Percentiles rank a stretch among this genome's conserved stretches.
These are phyloP conservation scores for Aspergillus pseudoterreus DNA, from an alignment of 2,329 filamentous ascomycete species.

Conservation along the genomic window DNA sequence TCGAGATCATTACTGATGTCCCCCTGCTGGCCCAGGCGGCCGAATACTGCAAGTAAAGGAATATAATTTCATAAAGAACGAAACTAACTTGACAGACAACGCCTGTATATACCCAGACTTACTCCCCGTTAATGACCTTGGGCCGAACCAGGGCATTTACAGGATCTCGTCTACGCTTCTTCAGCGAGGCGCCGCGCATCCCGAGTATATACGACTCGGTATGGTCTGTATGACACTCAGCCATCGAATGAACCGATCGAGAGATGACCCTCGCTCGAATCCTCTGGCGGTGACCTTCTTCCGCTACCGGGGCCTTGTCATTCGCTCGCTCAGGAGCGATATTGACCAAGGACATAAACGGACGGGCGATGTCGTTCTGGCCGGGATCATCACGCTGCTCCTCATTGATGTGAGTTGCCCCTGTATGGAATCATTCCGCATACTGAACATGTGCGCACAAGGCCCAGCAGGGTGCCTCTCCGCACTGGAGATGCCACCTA, in stretches of 20 bases:
- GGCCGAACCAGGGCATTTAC: too few relatives aligned
- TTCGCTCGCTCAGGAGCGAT: conserved; percentile 29
- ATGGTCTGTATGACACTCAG: conserved; percentile 31
- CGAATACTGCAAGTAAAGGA: conserved; percentile 27
- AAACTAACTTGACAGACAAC: conserved; percentile 21
- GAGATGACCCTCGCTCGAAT: conserved; percentile 11
- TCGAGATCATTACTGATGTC: conserved; percentile 10
- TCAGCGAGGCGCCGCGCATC: conserved; percentile 4
- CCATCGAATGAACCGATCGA: conserved; percentile 30
- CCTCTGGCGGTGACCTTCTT: conserved; percentile 24
- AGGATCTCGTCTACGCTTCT: too few relatives aligned
- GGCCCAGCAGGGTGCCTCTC: conserved; percentile 21
- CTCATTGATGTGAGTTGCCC: conserved; percentile 10
- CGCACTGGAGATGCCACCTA: conserved; percentile 35
- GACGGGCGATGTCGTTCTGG: conserved; percentile 25
- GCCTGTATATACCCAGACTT: conserved; percentile 26
- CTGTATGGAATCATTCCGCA: too few relatives aligned
- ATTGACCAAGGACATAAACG: conserved; percentile 17
- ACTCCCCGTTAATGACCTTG: too few relatives aligned
- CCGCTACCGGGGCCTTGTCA: conserved; percentile 26
- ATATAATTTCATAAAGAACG: background rate
- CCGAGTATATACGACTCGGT: conserved; percentile 27
- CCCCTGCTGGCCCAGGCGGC: conserved; percentile 21
- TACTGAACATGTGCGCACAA: background rate
- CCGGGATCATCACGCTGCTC: conserved; percentile 30